Conservation (phyloP, 352 stramenopile species). For the Globisporangium spinosum region DNA sequence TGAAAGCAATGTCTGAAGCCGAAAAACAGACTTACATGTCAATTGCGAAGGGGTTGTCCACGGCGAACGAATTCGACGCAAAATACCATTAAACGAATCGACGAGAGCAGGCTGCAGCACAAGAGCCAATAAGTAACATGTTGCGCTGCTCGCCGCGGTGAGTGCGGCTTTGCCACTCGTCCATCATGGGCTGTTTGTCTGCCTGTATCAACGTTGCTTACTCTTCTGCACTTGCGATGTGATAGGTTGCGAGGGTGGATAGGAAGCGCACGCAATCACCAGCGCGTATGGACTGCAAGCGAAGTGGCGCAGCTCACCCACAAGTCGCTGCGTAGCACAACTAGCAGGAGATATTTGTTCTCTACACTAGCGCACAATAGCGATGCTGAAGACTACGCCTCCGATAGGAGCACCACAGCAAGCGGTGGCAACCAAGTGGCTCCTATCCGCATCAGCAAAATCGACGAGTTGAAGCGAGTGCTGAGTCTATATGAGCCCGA, state of each 20-base stretch:
- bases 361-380: background rate
- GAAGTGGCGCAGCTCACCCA: background rate
- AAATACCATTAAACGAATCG: background rate
- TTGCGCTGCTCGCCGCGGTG: background rate
- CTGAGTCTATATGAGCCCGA: conserved; percentile 64
- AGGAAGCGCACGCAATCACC: background rate
- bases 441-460: background rate
- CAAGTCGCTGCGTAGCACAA: background rate
- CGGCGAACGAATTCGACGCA: background rate
- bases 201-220: background rate
- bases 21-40: too few relatives aligned
- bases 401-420: background rate
- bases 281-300: background rate
- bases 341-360: background rate
- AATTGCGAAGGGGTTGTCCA: too few relatives aligned
- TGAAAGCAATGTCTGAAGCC: too few relatives aligned
- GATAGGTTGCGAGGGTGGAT: background rate
- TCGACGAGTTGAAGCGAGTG: conserved; percentile 34
- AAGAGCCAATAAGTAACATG: background rate
- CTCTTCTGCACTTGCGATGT: background rate
- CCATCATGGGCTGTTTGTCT: background rate
- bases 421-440: background rate
- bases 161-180: background rate
- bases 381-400: background rate
- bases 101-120: background rate